Evolutionary conservation across 2,329 filamentous ascomycete genomes (phyloP), one percentile per base, ranked within the genome.

Genomic region (Parastagonospora nodorum): DNA sequence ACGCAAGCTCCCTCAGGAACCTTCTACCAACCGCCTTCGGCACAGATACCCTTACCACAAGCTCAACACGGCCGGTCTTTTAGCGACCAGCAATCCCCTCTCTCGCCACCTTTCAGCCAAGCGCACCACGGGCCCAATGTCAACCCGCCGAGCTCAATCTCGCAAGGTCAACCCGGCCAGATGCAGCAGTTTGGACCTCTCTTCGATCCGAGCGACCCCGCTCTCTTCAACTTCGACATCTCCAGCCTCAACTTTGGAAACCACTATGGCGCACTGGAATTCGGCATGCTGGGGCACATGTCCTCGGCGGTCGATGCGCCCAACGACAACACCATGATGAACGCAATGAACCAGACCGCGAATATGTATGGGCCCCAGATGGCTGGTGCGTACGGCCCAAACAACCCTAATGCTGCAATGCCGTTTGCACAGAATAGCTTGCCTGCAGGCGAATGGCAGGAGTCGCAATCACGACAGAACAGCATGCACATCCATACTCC

Each of bases 251-350:
- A 94, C 71, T 99, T 97, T 73, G 92, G 92, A 48, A 97, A 94
- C 69, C 91, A 96, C 58, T 99, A 97, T 69, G 93, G 92, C 53
- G 93, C 92, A 14, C 82, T 96, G 73, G 94, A 97, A 73, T 97
- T 97, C 72, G 89, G 92, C 46, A 97, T 97, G 84, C 84, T 99
- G 0, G 92, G 91, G 27, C 93, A 97, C 72, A 96, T 99, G 89
- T 91, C 90, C 52, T 91, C 89, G n/a, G 88, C 90, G 11, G 88
- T 86, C n/a, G 90, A 94, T 62, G 89, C 88, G 6, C 84, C 88
- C 5, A 85, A 85, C 47, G 90, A 94, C 51, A 72, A 64, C 37
- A 63, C 55, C 45, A 53, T 71, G 56, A 67, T 73, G 47, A 72
- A 68, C 42, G 56, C 67, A 5, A 45, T 72, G 50, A 71, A 69